Evolutionary conservation across 768 basidiomycete genomes (phyloP), one percentile per base, ranked within the genome.

Genomic region (Wakefieldia striispora): DNA sequence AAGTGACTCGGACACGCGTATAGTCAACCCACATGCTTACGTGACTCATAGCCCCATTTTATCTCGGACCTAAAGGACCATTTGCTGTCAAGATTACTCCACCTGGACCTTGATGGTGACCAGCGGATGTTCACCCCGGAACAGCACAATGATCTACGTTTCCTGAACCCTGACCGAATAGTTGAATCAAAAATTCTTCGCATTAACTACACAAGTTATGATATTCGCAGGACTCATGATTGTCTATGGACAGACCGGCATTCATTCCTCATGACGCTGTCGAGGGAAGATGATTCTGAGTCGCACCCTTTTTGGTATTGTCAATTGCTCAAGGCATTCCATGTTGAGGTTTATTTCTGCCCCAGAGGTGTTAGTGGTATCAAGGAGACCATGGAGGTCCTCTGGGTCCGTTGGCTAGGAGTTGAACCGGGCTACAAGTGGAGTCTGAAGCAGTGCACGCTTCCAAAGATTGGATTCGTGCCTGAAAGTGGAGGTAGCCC

Each of bases 231-330:
- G 5, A 57, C 35, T 14, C 27, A 50, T 4, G 56, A 60, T n/a
- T n/a, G n/a, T n/a, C n/a, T 23, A 23, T 23, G 23, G 23, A n/a
- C n/a, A n/a, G n/a, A n/a, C n/a, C n/a, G n/a, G n/a, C n/a, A n/a
- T n/a, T n/a, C n/a, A n/a, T n/a, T 23, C 23, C 23, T 23, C 16
- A 58, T 64, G 60, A 38, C 42, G 12, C 34, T 33, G 0, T 43
- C 3, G 21, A 23, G 53, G 4, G 55, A 57, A 3, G 23, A 23
- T 6, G 6, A 23, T 23, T n/a, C n/a, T 11, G 26, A 23, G 2
- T n/a, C 24, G 7, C 55, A 64, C 42, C 58, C 56, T 0, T 65
- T 53, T 42, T 62, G 61, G 52, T 63, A 63, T 43, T 56, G 58
- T 1, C 38, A 40, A 2, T 56, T 63, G 3, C 41, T 59, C 4